These are phyloP conservation scores for Medicago ruthenica DNA, from an alignment of 306 rosid species.

Conservation along the genomic window DNA sequence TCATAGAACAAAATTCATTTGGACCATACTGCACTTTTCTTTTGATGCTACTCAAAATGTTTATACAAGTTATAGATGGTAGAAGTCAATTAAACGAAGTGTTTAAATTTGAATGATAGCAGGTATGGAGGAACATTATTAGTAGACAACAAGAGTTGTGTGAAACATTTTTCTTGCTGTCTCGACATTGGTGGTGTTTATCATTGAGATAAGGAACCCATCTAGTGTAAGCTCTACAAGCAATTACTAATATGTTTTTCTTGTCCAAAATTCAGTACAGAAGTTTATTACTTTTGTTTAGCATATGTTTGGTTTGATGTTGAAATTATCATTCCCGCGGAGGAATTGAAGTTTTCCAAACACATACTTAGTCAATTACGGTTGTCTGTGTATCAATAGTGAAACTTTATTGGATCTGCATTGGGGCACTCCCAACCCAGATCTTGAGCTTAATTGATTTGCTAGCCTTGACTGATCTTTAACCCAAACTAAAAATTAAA, in stretches of 20 bases:
- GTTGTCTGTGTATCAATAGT: no score
- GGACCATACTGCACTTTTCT: not conserved
- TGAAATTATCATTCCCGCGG: no score
- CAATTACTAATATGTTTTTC: not conserved
- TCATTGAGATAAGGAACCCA: not conserved
- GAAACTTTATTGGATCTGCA: no score
- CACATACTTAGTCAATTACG: no score
- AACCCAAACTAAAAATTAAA: not conserved
- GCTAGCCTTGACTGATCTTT: not conserved
- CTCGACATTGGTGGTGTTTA: constrained; percentile 1
- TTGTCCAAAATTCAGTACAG: not conserved
- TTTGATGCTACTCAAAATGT: not conserved
- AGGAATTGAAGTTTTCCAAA: no score
- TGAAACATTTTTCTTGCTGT: not conserved
- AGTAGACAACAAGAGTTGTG: not conserved
- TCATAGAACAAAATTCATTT: not conserved
- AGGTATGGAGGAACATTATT: not conserved
- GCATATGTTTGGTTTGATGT: no score
- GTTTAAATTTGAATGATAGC: not conserved
- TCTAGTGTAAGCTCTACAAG: not conserved
- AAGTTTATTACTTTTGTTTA: not conserved
- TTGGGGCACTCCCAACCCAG: no score
- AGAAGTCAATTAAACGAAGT: not conserved
- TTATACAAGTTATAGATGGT: constrained; percentile 20
- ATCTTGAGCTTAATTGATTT: no score